Conservation (phyloP, 2,329 filamentous ascomycete species). For the Colletotrichum sp. region DNA sequence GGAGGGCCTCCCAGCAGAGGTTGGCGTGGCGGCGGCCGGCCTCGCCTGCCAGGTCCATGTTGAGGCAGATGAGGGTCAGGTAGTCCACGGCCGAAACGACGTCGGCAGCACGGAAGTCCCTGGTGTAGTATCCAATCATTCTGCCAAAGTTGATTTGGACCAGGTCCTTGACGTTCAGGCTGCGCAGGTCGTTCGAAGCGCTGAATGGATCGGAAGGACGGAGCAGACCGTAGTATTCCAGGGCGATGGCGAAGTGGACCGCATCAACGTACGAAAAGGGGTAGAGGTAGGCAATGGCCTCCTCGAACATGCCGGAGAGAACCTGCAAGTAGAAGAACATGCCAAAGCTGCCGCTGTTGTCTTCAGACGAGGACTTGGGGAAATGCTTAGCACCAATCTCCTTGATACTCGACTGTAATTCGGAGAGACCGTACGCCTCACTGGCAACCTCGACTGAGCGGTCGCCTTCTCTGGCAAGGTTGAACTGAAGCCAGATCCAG, state of each 20-base stretch:
- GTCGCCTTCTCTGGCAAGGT: slow-evolving; percentile 70
- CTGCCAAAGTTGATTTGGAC: slow-evolving; percentile 94
- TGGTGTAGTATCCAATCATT: slow-evolving; percentile 93
- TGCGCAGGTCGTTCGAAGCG: slow-evolving; percentile 73
- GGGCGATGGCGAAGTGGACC: slow-evolving; percentile 90
- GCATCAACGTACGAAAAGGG: slow-evolving; percentile 91
- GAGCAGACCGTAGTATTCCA: slow-evolving; percentile 88
- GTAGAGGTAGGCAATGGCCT: slow-evolving; percentile 90
- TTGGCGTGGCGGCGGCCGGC: slow-evolving; percentile 77
- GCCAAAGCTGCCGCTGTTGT: slow-evolving; percentile 78
- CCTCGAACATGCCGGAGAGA: slow-evolving; percentile 90
- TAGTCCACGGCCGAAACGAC: slow-evolving; percentile 93
- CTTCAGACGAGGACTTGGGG: slow-evolving; percentile 78
- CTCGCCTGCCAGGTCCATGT: slow-evolving; percentile 79
- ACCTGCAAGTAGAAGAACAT: slow-evolving; percentile 95
- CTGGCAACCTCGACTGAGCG: slow-evolving; percentile 68
- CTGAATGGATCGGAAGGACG: slow-evolving; percentile 83
- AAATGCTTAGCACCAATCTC: slow-evolving; percentile 95
- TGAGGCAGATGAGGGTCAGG: slow-evolving; percentile 88
- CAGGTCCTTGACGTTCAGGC: slow-evolving; percentile 69
- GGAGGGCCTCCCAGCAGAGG: slow-evolving; percentile 90
- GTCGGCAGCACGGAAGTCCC: slow-evolving; percentile 91
- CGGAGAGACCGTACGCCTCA: slow-evolving; percentile 68
- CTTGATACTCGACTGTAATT: slow-evolving; percentile 79
- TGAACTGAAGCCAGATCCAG: slow-evolving; percentile 77